These are phyloP conservation scores for Paraurostyla sp. DNA, from an alignment of 73 alveolate species.

Conservation along the genomic window DNA sequence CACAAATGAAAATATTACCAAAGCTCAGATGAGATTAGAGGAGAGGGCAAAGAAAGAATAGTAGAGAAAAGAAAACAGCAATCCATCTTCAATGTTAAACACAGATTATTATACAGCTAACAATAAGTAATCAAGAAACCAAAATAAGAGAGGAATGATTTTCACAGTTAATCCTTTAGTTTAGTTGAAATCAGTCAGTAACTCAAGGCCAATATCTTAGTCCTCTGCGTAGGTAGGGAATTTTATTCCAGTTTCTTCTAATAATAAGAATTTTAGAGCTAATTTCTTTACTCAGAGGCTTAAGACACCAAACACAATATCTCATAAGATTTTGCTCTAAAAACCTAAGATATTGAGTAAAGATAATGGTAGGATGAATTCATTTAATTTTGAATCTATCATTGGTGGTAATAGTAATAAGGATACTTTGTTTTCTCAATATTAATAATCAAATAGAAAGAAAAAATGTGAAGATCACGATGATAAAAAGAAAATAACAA, in stretches of 20 bases:
- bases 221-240: not conserved
- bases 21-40: not conserved
- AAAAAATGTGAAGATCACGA: conserved; percentile 8
- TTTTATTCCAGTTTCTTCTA: not conserved
- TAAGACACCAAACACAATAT: not conserved
- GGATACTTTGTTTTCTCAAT: too few relatives aligned
- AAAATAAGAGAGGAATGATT: not conserved
- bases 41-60: not conserved
- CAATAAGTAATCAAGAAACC: not conserved
- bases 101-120: too few relatives aligned
- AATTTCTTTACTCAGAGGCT: not conserved
- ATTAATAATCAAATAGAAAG: not conserved
- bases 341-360: too few relatives aligned
- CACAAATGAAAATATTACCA: conserved; percentile 9
- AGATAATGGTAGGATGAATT: not conserved
- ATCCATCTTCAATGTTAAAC: too few relatives aligned
- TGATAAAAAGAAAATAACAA: conserved; percentile 32
- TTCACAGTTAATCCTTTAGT: conserved; percentile 12
- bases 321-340: too few relatives aligned
- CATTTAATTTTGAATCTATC: not conserved
- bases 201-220: not conserved
- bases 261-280: not conserved
- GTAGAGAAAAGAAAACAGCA: not conserved
- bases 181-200: not conserved
- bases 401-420: not conserved